phyloP scores from a whole-genome alignment of 2,329 filamentous ascomycete genomes.

The Alternaria infectoria region DNA sequence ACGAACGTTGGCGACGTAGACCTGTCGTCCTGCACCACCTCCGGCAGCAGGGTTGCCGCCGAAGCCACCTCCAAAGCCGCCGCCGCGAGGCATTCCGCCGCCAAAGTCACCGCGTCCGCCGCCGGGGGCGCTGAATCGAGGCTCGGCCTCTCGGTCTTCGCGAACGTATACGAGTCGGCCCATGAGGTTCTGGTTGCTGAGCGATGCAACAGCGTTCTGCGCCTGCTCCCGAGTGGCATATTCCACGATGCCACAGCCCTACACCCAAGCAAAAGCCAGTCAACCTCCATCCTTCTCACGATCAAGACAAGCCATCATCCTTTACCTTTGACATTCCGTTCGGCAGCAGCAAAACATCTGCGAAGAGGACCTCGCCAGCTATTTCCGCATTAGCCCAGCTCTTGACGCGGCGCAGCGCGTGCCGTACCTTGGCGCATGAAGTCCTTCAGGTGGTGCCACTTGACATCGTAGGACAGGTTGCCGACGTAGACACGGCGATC shows the following conservation, averaged over 20 bases:
- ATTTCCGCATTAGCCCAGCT: conserved; percentile 48
- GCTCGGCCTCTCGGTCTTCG: conserved; percentile 98
- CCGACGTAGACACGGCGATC: conserved; percentile 99
- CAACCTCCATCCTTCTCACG: conserved; percentile 94
- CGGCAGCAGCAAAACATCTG: conserved; percentile 98
- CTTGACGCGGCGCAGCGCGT: conserved; percentile 19
- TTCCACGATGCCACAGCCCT: conserved; percentile 99
- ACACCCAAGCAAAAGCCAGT: conserved; percentile 89
- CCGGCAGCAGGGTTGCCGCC: conserved; percentile 63
- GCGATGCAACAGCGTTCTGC: conserved; percentile 93
- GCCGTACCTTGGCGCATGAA: conserved; percentile 98
- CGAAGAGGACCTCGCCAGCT: conserved; percentile 99
- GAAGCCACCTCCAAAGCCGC: conserved; percentile 54
- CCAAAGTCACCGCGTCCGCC: conserved; percentile 61
- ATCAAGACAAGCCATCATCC: conserved; percentile 83
- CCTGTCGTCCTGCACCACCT: conserved; percentile 78
- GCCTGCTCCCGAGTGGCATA: conserved; percentile 99
- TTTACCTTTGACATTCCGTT: conserved; percentile 99
- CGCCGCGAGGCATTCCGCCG: conserved; percentile 45
- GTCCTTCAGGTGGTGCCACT: conserved; percentile 99
- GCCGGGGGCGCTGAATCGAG: conserved; percentile 82
- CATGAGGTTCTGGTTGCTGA: conserved; percentile 99
- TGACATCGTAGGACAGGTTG: conserved; percentile 98
- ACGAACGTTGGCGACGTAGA: conserved; percentile 98
- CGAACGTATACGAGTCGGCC: conserved; percentile 97